Evolutionary conservation across 2,329 filamentous ascomycete genomes (phyloP).

Genomic region (Amylocarpus encephaloides): DNA sequence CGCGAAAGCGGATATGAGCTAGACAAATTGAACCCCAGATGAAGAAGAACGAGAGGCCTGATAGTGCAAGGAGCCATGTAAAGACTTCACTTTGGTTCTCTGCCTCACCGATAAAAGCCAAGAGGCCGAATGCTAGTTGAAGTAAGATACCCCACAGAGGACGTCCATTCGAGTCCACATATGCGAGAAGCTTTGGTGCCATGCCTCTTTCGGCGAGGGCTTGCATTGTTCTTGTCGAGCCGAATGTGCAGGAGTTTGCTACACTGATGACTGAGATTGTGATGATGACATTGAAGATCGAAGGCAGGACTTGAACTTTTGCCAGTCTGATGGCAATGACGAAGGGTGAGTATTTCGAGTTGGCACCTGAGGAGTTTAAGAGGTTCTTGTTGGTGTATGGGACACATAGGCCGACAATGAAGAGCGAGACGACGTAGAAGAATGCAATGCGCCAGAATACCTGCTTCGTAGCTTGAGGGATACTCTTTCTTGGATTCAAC

Average conservation of each 20-base stretch:
- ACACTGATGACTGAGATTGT: constrained; percentile 46
- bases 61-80: constrained; percentile 61
- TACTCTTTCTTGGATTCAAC: constrained; percentile 44
- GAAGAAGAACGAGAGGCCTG: constrained; percentile 65
- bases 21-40: constrained; percentile 64
- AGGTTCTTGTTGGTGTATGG: constrained; percentile 28
- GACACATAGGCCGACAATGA: constrained; percentile 40
- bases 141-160: constrained; percentile 49
- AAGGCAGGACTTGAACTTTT: constrained; percentile 43
- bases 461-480: constrained; percentile 39
- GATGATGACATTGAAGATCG: constrained; percentile 48
- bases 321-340: constrained; percentile 46
- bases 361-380: constrained; percentile 24
- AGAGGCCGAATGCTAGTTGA: constrained; percentile 48
- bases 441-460: constrained; percentile 42
- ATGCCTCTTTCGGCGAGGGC: constrained; percentile 36
- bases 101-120: constrained; percentile 50
- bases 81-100: constrained; percentile 42
- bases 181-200: constrained; percentile 47
- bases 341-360: constrained; percentile 39
- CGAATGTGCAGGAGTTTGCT: constrained; percentile 46
- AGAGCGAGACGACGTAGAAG: constrained; percentile 40
- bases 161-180: constrained; percentile 55
- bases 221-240: constrained; percentile 45
- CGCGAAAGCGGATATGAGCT: constrained; percentile 58